Evolutionary conservation across 176 grass and related monocot genomes (phyloP), one percentile per base, ranked within the genome.

Genomic region (bread wheat (Triticum aestivum)): DNA sequence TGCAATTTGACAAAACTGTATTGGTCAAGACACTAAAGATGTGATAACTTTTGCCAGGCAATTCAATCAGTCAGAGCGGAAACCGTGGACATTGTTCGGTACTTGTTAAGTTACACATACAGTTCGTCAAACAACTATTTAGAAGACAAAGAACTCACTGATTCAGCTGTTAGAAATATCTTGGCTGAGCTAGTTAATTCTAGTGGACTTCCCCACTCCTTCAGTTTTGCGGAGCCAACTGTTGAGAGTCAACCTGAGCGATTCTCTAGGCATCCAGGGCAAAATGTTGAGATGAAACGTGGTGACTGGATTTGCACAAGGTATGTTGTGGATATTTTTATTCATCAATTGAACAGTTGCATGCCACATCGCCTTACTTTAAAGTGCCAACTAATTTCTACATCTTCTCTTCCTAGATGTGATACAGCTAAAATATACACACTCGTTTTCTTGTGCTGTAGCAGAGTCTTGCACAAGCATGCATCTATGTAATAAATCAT

Each of bases 221-320:
- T 80, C 69, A 89, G 51, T 84, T 85, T 56, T 79, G 65, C 9
- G 9, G 91, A 95, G 32, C 88, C 80, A 71, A 66, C 58, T 82
- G 12, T 24, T 8, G 67, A 65, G 56, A 66, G 33, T 85, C 89
- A 91, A 29, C 87, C 84, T 39, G 91, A 89, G n/a, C 85, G 17
- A 7, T 83, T 82, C 71, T 87, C 80, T 34, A 89, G 82, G 34
- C 86, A 88, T 87, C 64, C 29, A 49, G 79, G 91, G 38, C 83
- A 92, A 85, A 94, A 89, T 96, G 64, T 98, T 58, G 79, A 95
- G 91, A 92, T 91, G 91, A 98, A 94, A 88, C 82, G 87, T 87
- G 96, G 97, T 82, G 92, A 96, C 37, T 96, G 97, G 97, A 89
- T 96, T 85, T 99, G 97, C 78, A 78, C 88, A 83, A 96, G 85